A percentile compares a stretch with the other conserved stretches of the same genome.
phyloP scores from a whole-genome alignment of 768 basidiomycete genomes.

The Xerocomus brunneocitrinus region DNA sequence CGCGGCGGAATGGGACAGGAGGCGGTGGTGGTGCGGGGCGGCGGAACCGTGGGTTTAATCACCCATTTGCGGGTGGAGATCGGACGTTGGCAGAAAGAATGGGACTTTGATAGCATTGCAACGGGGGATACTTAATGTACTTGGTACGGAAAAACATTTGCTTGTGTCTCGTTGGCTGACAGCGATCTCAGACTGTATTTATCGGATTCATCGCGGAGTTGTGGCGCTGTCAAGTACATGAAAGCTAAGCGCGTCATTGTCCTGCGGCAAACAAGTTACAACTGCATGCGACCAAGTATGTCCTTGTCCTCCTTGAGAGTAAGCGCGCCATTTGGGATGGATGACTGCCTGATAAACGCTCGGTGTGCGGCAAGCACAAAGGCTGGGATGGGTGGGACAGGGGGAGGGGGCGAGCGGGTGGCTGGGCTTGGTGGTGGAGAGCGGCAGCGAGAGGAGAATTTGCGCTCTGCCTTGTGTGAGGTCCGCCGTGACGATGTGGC shows the following conservation, averaged over 20 bases:
- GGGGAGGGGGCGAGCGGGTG: constrained; percentile 42
- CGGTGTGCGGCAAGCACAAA: constrained; percentile 37
- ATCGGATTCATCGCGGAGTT: neutral
- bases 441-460: constrained; percentile 37
- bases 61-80: constrained; percentile 41
- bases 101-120: constrained; percentile 48
- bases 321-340: neutral
- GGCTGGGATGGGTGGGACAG: constrained; percentile 53
- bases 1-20: constrained; percentile 42
- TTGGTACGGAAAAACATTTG: constrained; percentile 29
- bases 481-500: too few species aligned
- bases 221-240: neutral
- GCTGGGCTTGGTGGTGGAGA: constrained; percentile 51
- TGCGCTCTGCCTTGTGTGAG: constrained; percentile 13
- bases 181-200: constrained; percentile 13
- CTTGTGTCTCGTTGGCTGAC: constrained; percentile 29
- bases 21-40: constrained; percentile 35
- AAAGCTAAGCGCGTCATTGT: constrained; percentile 9
- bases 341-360: constrained; percentile 24
- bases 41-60: constrained; percentile 36
- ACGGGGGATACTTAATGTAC: constrained; percentile 31
- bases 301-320: constrained; percentile 12
- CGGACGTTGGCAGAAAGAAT: constrained; percentile 85
- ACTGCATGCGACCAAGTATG: constrained; percentile 19
- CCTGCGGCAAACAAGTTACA: constrained; percentile 39